Evolutionary conservation across 257 asterid species (phyloP).

Genomic region (Solanum pennellii): DNA sequence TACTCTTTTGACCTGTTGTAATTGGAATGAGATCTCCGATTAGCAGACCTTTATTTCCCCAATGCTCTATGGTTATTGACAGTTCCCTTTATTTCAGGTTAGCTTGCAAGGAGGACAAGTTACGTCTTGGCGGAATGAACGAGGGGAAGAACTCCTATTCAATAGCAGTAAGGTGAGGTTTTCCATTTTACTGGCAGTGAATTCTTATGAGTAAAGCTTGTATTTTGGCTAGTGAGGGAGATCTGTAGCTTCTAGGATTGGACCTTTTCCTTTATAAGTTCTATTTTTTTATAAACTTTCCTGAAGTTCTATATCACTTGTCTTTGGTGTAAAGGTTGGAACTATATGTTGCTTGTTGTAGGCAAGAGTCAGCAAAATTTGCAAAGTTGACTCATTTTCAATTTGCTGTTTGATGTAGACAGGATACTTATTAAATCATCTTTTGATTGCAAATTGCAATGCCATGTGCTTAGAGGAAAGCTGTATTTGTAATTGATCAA

Average conservation of each 20-base stretch:
- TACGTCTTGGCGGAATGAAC: slow-evolving; percentile 80
- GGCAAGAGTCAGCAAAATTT: background rate
- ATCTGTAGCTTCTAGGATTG: background rate
- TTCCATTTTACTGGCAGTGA: background rate
- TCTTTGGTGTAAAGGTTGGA: background rate
- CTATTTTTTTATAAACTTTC: background rate
- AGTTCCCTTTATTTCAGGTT: slow-evolving; percentile 35
- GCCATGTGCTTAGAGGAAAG: background rate
- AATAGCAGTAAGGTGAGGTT: slow-evolving; percentile 76
- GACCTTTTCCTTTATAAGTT: background rate
- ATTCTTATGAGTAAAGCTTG: background rate
- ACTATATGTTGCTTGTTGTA: background rate
- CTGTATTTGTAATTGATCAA: background rate
- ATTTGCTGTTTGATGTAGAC: background rate
- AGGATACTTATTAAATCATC: background rate
- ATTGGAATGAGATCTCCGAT: background rate
- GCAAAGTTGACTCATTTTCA: background rate
- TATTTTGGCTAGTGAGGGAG: background rate
- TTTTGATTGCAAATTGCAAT: background rate
- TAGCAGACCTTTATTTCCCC: background rate
- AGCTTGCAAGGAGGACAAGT: slow-evolving; percentile 91
- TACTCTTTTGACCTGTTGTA: background rate
- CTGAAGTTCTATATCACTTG: background rate
- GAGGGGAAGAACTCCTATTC: slow-evolving; percentile 88
- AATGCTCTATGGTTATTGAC: background rate